These are phyloP conservation scores for Pichia inconspicua DNA, from an alignment of 1,139 yeast genomes.

Conservation along the genomic window DNA sequence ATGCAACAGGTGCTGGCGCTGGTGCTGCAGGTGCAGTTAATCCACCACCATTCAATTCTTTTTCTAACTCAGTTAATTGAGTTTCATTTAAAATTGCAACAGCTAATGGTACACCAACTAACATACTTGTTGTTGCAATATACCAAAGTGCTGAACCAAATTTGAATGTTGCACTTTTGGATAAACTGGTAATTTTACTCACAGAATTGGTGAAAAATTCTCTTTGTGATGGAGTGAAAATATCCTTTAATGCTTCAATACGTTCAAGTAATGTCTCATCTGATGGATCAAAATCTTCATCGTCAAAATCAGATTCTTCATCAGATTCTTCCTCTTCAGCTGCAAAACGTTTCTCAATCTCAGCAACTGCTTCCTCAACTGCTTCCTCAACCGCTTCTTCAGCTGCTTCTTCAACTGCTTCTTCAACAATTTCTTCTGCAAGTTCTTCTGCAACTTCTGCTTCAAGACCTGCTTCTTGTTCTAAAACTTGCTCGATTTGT, in stretches of 20 bases:
- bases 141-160: conserved; percentile 81
- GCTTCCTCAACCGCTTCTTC: conserved; percentile 11
- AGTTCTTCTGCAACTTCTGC: conserved; percentile 6
- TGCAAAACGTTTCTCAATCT: conserved; percentile 11
- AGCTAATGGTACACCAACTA: conserved; percentile 89
- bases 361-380: conserved; percentile 12
- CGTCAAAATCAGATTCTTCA: conserved; percentile 29
- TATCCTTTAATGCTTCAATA: conserved; percentile 83
- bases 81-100: conserved; percentile 86
- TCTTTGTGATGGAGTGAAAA: conserved; percentile 85
- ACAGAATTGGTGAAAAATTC: conserved; percentile 29
- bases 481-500: conserved; percentile 3
- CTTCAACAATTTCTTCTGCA: conserved; percentile 11
- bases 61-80: conserved; percentile 87
- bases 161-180: conserved; percentile 40
- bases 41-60: conserved; percentile 80
- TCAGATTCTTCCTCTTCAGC: conserved; percentile 22
- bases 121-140: conserved; percentile 71
- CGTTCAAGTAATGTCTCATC: conserved; percentile 84
- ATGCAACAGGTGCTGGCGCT: conserved; percentile 38
- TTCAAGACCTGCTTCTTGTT: conserved; percentile 5
- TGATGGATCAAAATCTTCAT: conserved; percentile 68
- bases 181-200: conserved; percentile 1
- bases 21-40: conserved; percentile 67
- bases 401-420: conserved; percentile 8